Evolutionary conservation across 1,284 basidiomycete genomes (phyloP).

Genomic region (Papiliotrema fonsecae): DNA sequence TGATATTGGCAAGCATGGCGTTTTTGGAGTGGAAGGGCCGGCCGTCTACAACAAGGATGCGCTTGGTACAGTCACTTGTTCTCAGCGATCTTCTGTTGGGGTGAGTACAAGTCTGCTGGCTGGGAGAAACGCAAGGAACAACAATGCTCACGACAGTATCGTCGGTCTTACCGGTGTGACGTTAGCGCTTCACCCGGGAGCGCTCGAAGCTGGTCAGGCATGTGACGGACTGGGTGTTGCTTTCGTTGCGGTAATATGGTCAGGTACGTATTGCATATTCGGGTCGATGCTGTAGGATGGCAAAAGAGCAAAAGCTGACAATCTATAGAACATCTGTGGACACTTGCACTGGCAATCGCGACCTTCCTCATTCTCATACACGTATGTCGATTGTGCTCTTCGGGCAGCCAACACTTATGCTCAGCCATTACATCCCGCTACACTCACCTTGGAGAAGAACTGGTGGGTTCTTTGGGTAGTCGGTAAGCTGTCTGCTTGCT

Average conservation of each 20-base stretch:
- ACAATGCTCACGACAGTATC: constrained; percentile 13
- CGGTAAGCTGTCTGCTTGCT: constrained; percentile 11
- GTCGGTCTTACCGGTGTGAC: constrained; percentile 32
- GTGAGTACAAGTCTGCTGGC: constrained; percentile 15
- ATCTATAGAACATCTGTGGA: constrained; percentile 46
- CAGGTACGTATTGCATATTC: constrained; percentile 21
- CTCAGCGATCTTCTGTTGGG: constrained; percentile 43
- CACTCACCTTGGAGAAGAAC: constrained; percentile 37
- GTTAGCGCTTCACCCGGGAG: constrained; percentile 17
- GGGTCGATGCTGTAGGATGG: neutral
- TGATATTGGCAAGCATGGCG: constrained; percentile 31
- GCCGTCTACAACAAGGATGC: constrained; percentile 41
- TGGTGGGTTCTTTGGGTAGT: constrained; percentile 40
- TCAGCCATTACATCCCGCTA: constrained; percentile 42
- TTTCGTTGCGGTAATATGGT: constrained; percentile 37
- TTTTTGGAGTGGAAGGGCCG: constrained; percentile 34
- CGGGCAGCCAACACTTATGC: neutral
- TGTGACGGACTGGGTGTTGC: constrained; percentile 45
- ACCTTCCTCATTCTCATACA: constrained; percentile 49
- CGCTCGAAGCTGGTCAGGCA: constrained; percentile 20
- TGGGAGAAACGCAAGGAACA: neutral
- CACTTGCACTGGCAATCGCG: constrained; percentile 39
- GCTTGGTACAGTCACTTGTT: constrained; percentile 45
- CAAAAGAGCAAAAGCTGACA: neutral
- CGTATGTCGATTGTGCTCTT: constrained; percentile 14